A percentile compares a stretch with the other conserved stretches of the same genome.
Evolutionary conservation across 179 eudicot species (phyloP).

Genomic region (Beta macrorhiza): DNA sequence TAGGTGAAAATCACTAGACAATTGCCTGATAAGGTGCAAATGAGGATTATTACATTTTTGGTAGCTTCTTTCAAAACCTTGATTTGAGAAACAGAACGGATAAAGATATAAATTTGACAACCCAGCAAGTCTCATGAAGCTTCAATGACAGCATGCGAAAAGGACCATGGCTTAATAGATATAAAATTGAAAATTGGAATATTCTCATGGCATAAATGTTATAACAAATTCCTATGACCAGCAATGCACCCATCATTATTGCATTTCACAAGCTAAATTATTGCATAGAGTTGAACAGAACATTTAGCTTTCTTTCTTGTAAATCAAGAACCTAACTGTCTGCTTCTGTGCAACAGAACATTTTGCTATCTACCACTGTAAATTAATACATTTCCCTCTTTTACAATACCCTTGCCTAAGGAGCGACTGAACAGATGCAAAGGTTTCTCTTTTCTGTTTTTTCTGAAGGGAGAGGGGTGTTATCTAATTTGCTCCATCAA

Average conservation of each 20-base stretch:
- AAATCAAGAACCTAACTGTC: neutral
- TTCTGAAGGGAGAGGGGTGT: neutral
- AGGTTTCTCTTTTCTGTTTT: neutral
- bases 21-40: neutral
- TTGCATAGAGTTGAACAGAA: neutral
- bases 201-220: neutral
- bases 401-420: neutral
- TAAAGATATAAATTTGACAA: too few relatives aligned
- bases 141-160: too few relatives aligned
- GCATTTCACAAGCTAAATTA: neutral
- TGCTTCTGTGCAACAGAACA: neutral
- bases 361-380: neutral
- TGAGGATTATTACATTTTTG: too few relatives aligned
- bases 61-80: too few relatives aligned
- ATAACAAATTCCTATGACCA: neutral
- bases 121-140: too few relatives aligned
- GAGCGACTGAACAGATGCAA: neutral
- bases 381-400: neutral
- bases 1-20: neutral
- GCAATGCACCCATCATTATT: neutral
- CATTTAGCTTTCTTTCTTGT: neutral
- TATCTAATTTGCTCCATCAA: neutral
- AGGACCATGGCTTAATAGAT: neutral
- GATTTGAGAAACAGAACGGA: too few relatives aligned
- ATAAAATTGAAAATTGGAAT: neutral